phyloP scores from a whole-genome alignment of 2,329 filamentous ascomycete species.

The Chaetomium sp. region DNA sequence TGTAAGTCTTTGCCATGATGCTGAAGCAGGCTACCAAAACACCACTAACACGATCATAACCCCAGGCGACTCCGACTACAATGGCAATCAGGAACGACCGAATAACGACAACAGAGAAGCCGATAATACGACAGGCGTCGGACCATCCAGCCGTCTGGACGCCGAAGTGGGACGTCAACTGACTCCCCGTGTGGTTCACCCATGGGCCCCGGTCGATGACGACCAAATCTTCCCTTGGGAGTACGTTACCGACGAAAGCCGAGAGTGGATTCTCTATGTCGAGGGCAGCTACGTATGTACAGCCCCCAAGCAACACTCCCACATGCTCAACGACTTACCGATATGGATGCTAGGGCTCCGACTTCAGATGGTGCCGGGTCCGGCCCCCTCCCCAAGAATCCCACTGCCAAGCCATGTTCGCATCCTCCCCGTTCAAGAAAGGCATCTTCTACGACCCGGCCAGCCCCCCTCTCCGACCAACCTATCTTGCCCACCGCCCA shows the following conservation, averaged over 20 bases:
- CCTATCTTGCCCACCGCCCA: background rate
- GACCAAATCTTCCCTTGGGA: background rate
- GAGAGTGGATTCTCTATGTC: background rate
- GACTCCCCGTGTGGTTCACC: background rate
- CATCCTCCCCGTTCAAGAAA: background rate
- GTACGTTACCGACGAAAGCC: background rate
- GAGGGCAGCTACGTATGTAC: background rate
- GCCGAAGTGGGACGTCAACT: background rate
- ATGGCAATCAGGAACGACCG: too few species aligned
- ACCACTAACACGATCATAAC: background rate
- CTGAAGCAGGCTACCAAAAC: background rate
- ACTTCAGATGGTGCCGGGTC: background rate
- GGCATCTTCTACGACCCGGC: background rate
- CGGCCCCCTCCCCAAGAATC: background rate
- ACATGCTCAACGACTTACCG: background rate
- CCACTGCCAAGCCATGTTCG: background rate
- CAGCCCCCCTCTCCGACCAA: background rate
- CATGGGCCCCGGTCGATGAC: background rate
- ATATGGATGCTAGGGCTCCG: background rate
- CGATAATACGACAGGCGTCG: too few species aligned
- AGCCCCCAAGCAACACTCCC: background rate
- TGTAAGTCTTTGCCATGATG: background rate
- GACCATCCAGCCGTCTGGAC: too few species aligned
- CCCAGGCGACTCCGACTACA: background rate
- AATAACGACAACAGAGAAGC: too few species aligned